A percentile compares a stretch with the other conserved stretches of the same genome.
Evolutionary conservation across 2,329 filamentous ascomycete species (phyloP).

Genomic region (Penicillium sp.): DNA sequence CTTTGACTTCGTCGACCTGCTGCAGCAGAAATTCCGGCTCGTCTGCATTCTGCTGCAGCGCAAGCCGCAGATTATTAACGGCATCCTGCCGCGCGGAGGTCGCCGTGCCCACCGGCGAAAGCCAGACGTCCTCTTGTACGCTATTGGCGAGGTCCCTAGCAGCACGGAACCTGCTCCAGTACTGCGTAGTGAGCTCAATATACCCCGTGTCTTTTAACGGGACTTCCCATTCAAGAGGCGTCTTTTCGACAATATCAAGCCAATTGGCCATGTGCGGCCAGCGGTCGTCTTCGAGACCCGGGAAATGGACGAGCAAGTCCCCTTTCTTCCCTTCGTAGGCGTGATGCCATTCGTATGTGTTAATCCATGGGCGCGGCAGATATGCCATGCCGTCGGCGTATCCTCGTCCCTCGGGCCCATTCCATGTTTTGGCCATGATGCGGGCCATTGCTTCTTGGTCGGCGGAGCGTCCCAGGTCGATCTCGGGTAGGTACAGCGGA

Average conservation of each 20-base stretch:
- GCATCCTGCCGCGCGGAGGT: conserved; percentile 12
- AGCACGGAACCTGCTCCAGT: conserved; percentile 20
- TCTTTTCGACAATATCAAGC: conserved; percentile 22
- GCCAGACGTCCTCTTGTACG: conserved; percentile 16
- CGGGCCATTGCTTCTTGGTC: conserved; percentile 23
- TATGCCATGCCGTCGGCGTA: conserved; percentile 19
- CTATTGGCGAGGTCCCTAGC: conserved; percentile 17
- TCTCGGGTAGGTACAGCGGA: conserved; percentile 21
- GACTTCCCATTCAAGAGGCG: conserved; percentile 20
- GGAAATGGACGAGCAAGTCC: conserved; percentile 29
- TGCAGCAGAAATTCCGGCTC: conserved; percentile 15
- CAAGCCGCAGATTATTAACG: conserved; percentile 12
- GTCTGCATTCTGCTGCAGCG: conserved; percentile 15
- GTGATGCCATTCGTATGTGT: conserved; percentile 24
- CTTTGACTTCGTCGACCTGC: conserved; percentile 15
- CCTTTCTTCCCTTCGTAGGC: conserved; percentile 25
- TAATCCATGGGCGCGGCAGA: conserved; percentile 25
- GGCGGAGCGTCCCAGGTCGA: conserved; percentile 15
- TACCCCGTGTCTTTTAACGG: conserved; percentile 22
- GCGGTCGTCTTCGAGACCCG: conserved; percentile 23
- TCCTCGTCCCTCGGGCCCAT: conserved; percentile 15
- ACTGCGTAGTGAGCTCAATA: conserved; percentile 16
- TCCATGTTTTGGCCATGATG: conserved; percentile 19
- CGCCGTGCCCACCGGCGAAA: conserved; percentile 10
- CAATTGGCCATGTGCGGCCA: conserved; percentile 25